Conservation (phyloP, 768 basidiomycete species). For the Rhodosporidiobolus sp. region DNA sequence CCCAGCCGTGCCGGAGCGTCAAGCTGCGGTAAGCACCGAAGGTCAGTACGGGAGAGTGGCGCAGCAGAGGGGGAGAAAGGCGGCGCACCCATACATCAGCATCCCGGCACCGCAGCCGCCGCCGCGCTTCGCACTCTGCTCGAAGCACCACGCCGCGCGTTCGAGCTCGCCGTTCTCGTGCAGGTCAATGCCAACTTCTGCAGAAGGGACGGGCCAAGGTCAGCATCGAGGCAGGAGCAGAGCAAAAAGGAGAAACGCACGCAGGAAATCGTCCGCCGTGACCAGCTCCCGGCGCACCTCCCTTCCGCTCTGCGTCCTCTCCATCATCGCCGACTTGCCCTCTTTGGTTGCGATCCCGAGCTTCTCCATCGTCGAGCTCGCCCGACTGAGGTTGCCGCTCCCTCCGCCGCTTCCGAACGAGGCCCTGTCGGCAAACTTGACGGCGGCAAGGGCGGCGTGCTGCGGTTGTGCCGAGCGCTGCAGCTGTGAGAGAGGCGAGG, state of each 20-base stretch:
- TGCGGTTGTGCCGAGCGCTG: neutral
- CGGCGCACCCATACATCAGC: conserved; percentile 73
- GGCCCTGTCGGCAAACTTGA: neutral
- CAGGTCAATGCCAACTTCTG: conserved; percentile 44
- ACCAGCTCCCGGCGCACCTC: conserved; percentile 15
- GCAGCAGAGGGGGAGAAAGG: neutral
- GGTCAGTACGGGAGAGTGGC: too few species aligned
- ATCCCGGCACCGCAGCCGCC: conserved; percentile 86
- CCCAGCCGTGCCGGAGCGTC: conserved; percentile 82
- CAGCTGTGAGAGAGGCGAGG: neutral
- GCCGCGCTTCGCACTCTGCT: conserved; percentile 49
- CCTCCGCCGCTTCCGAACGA: neutral
- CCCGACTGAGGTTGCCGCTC: neutral
- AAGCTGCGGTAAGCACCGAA: conserved; percentile 46
- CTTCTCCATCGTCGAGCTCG: conserved; percentile 9
- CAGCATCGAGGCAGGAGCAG: too few species aligned
- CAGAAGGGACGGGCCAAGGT: neutral
- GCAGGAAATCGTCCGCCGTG: conserved; percentile 39
- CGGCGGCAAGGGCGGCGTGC: neutral
- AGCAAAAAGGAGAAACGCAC: conserved; percentile 5
- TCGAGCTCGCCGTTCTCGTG: conserved; percentile 44
- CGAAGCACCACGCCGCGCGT: conserved; percentile 44
- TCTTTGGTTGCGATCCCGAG: neutral
- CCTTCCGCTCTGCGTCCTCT: conserved; percentile 10
- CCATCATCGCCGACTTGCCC: neutral